Conservation (phyloP, 139 green algal species). For the Chlamydomonas eustigma region DNA sequence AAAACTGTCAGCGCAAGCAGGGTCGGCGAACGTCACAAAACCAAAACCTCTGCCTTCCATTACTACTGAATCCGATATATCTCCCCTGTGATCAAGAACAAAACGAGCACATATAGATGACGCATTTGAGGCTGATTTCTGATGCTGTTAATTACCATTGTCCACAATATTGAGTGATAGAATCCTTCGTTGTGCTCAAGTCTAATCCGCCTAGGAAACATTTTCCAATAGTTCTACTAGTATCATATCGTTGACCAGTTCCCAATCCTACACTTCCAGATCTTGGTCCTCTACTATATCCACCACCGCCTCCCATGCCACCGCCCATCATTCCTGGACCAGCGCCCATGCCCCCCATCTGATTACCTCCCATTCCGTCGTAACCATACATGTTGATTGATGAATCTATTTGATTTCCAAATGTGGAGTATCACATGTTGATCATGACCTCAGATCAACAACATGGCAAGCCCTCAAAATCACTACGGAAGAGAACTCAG, state of each 20-base stretch:
- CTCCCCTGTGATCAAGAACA: conserved; percentile 41
- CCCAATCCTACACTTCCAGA: neutral
- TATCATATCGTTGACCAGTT: conserved; percentile 5
- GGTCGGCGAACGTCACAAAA: conserved; percentile 68
- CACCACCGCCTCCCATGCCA: neutral
- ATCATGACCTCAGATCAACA: no score
- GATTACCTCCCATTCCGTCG: neutral
- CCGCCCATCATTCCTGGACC: conserved; percentile 3
- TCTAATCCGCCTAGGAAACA: conserved; percentile 66
- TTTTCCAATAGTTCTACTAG: conserved; percentile 34
- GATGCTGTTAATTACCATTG: conserved; percentile 46
- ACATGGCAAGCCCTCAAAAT: no score
- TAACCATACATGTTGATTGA: neutral
- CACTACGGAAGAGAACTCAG: neutral
- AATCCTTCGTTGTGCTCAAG: conserved; percentile 48
- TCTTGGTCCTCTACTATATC: neutral
- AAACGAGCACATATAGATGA: neutral
- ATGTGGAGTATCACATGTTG: no score
- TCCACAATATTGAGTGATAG: conserved; percentile 46
- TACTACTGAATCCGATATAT: conserved; percentile 59
- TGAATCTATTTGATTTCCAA: neutral
- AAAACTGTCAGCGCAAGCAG: conserved; percentile 49
- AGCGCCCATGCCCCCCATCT: neutral
- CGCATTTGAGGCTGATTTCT: neutral
- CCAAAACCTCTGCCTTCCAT: conserved; percentile 70